Evolutionary conservation across 2,329 filamentous ascomycete species (phyloP).

Genomic region (Drechslerella coelobrocha): DNA sequence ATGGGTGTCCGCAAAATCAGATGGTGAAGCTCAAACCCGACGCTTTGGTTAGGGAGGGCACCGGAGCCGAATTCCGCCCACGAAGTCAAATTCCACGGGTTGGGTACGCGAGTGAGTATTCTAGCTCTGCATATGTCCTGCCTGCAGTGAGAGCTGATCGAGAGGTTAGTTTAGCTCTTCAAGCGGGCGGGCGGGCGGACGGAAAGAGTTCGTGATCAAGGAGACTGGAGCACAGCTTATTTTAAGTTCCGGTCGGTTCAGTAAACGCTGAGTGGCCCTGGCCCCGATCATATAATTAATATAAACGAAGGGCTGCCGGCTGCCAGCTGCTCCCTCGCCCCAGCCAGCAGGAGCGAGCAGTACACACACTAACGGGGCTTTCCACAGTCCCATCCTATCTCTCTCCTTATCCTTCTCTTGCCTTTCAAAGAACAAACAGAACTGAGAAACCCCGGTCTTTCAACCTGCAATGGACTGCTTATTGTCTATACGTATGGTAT

Average conservation of each 20-base stretch:
- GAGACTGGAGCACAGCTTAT: not conserved
- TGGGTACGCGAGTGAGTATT: not conserved
- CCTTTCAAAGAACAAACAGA: too few species aligned
- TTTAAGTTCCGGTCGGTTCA: not conserved
- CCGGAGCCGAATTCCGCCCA: conserved; percentile 1
- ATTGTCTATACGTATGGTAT: too few species aligned
- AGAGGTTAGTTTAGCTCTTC: not conserved
- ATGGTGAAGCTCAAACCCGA: conserved; percentile 28
- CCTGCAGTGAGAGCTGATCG: not conserved
- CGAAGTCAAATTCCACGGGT: conserved; percentile 15
- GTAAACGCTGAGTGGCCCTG: not conserved
- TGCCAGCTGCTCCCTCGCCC: not conserved
- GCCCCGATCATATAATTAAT: not conserved
- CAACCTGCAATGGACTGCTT: too few species aligned
- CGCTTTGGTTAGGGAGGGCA: conserved; percentile 45
- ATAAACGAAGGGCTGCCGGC: not conserved
- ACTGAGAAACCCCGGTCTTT: too few species aligned
- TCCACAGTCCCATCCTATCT: not conserved
- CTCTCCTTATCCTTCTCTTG: too few species aligned
- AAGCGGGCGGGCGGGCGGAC: not conserved
- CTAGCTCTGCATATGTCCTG: not conserved
- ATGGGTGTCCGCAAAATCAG: not conserved
- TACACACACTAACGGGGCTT: not conserved
- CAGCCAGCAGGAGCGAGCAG: not conserved
- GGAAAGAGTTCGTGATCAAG: not conserved